Base-by-base conservation (phyloP, 352 stramenopile genomes). In the Pythium rhizo-oryzae region DNA sequence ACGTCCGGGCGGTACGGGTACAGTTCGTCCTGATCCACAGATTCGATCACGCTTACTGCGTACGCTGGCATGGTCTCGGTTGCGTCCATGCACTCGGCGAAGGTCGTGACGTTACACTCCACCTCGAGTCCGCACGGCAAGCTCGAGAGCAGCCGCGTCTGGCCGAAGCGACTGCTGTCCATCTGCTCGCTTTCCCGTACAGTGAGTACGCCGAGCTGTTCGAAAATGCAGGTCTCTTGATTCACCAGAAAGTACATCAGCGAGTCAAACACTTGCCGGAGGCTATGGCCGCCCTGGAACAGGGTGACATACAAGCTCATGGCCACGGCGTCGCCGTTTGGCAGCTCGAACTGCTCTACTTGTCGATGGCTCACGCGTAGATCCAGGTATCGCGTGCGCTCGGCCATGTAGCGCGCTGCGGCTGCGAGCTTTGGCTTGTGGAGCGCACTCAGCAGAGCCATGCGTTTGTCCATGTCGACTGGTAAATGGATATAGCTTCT, bases 21-120 rank as follows among this genome's bases (percentile, higher is more conserved):
- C 39, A 72, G 63, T 15, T 77, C 78, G 62, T 88, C 80, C 7
- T 65, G 58, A 54, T 85, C 72, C 4, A 74, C 68, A 30, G 67
- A 80, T 62, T 88, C 78, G 21, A 73, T 59, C 30, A 72, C 58
- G 9, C 82, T 59, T 8, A 88, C 50, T 7, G 67, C 80, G 62
- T 78, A 81, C 60, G 62, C 55, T 0, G 56, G 9, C 75, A 62
- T 21, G 62, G 33, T 2, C 72, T 53, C 52, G 74, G 39, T 41
- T 0, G 37, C 35, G 18, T 62, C 61, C 9, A 74, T 52, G 44
- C 73, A 85, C 8, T 76, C 62, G 4, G 75, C 67, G 41, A 82
- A 85, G 15, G 67, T 71, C 33, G 77, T 67, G 21, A 60, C 74
- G 60, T 85, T 85, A 43, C 76, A 75, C 71, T 89, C 81, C 53